Evolutionary conservation across 495 filamentous ascomycete species (phyloP).

Genomic region (Aspergillus coremiiformis): DNA sequence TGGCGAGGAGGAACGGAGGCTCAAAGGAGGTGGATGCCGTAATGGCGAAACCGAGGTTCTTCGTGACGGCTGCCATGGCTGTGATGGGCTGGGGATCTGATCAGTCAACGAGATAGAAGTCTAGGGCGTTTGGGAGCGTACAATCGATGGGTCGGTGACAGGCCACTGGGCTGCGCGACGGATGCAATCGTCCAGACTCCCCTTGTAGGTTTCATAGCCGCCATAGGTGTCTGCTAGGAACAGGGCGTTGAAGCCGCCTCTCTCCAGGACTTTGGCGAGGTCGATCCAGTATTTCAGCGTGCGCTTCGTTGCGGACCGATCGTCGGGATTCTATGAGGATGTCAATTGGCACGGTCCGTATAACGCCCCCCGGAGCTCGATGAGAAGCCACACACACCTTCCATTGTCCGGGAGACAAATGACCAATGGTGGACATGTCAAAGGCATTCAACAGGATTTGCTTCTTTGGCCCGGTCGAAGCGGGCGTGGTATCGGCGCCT

Average conservation of each 20-base stretch:
- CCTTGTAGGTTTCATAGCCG: constrained; percentile 51
- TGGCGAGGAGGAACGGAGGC: constrained; percentile 50
- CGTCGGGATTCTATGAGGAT: constrained; percentile 48
- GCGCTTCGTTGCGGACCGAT: constrained; percentile 50
- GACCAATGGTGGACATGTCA: constrained; percentile 54
- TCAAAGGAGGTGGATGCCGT: constrained; percentile 52
- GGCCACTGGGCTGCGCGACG: constrained; percentile 52
- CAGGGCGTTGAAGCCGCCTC: constrained; percentile 50
- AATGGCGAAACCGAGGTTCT: constrained; percentile 40
- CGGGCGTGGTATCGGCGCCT: not conserved
- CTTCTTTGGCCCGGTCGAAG: constrained; percentile 39
- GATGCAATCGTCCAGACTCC: constrained; percentile 45
- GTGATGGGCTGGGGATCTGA: constrained; percentile 27
- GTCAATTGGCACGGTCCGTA: no score
- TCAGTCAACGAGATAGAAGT: no score
- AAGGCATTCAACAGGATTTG: constrained; percentile 60
- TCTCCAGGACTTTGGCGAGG: constrained; percentile 51
- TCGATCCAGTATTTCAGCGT: constrained; percentile 53
- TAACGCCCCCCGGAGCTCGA: not conserved
- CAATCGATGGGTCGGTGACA: constrained; percentile 47
- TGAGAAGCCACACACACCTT: no score
- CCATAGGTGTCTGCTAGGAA: constrained; percentile 58
- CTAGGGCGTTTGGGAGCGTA: no score
- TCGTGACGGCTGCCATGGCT: constrained; percentile 45
- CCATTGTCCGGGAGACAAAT: constrained; percentile 59